Percentiles rank a stretch among this genome's conserved stretches.
Conservation (phyloP, 2,329 filamentous ascomycete species). For the Fusarium virguliforme region DNA sequence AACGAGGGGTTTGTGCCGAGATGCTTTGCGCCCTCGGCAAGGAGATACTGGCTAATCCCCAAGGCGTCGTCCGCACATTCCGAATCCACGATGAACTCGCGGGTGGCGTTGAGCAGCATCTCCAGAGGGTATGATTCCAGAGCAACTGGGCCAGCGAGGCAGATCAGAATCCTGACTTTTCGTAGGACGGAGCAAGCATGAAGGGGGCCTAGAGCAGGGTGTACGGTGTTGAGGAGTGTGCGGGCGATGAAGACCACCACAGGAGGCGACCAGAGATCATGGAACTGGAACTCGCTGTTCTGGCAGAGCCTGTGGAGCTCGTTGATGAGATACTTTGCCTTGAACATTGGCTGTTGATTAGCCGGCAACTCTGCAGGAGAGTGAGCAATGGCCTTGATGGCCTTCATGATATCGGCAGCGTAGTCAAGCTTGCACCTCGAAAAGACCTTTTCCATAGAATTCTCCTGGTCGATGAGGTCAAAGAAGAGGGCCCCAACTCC, state of each 20-base stretch:
- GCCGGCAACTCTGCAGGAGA: constrained; percentile 78
- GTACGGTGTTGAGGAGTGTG: constrained; percentile 84
- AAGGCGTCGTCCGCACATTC: constrained; percentile 94
- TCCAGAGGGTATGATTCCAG: constrained; percentile 87
- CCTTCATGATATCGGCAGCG: constrained; percentile 75
- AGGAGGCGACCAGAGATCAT: constrained; percentile 81
- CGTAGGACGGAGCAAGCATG: constrained; percentile 90
- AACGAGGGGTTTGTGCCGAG: constrained; percentile 80
- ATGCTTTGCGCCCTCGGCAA: constrained; percentile 77
- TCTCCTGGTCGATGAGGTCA: constrained; percentile 83
- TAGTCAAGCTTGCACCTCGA: constrained; percentile 71
- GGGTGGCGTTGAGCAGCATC: constrained; percentile 87
- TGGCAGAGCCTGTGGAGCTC: constrained; percentile 85
- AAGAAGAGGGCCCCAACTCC: constrained; percentile 85
- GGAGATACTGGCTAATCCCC: constrained; percentile 87
- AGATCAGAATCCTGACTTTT: constrained; percentile 86
- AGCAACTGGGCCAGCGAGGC: constrained; percentile 81
- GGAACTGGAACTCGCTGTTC: constrained; percentile 75
- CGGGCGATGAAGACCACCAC: constrained; percentile 83
- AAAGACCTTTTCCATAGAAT: constrained; percentile 79
- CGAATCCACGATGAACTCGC: constrained; percentile 83
- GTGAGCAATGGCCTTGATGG: constrained; percentile 79
- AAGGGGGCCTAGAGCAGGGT: constrained; percentile 86
- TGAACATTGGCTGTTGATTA: constrained; percentile 91
- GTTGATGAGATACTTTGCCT: constrained; percentile 80